A percentile compares a stretch with the other conserved stretches of the same genome.
Conservation (phyloP, 352 stramenopile species). For the Achlya hypogyna region DNA sequence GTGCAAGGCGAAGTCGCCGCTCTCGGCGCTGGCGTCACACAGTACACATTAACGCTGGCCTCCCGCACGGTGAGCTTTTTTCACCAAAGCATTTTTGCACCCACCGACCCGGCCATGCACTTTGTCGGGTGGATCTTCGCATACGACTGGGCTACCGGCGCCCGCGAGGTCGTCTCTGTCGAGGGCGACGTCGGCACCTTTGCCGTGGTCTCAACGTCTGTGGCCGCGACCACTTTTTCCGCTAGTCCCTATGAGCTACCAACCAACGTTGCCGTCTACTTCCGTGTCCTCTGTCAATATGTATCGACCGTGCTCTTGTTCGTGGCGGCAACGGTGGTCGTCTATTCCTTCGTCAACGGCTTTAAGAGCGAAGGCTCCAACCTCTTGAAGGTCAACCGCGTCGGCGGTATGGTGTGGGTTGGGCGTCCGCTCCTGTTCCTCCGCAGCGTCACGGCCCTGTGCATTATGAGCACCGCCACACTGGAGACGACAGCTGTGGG, state of each 20-base stretch:
- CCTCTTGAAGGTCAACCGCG: conserved; percentile 8
- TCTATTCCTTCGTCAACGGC: not conserved
- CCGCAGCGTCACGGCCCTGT: not conserved
- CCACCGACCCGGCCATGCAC: not conserved
- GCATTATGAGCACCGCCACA: not conserved
- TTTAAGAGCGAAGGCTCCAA: conserved; percentile 4
- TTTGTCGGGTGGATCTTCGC: not conserved
- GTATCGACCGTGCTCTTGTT: not conserved
- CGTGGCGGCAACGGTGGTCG: not conserved
- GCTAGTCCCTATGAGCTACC: not conserved
- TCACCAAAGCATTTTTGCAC: not conserved
- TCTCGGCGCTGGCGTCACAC: not conserved
- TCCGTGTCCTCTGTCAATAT: not conserved
- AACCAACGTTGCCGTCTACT: not conserved
- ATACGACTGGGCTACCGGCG: not conserved
- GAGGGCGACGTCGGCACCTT: not conserved
- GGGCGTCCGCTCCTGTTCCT: conserved; percentile 5
- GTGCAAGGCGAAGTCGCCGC: not conserved
- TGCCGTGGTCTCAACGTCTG: not conserved
- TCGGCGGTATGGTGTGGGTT: conserved; percentile 11
- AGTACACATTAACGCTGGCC: not conserved
- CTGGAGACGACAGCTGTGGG: not conserved
- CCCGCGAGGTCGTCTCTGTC: not conserved
- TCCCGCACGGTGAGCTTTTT: not conserved
- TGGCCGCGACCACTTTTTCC: not conserved